Evolutionary conservation across 2,329 filamentous ascomycete species (phyloP), one percentile per base, ranked within the genome.

Genomic region (Ophiosphaerella narmari): DNA sequence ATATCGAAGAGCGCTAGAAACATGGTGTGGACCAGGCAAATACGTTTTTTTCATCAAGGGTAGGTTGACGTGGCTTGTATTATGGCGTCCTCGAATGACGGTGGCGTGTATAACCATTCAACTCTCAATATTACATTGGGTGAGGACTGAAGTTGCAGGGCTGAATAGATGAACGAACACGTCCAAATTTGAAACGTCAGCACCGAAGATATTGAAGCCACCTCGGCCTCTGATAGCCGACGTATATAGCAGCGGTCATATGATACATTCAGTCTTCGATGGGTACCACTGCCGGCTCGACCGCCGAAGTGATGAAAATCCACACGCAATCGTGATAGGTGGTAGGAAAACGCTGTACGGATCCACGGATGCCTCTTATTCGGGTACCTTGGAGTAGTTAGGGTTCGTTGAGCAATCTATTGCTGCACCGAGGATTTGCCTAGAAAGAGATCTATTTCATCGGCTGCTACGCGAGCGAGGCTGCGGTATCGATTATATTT

Each of bases 101-200:
- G 50, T 60, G 51, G 52, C 44, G 48, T 35, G 48, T 56, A 43
- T 13, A 23, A 16, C 31, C 31, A 23, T 33, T 43, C 29, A 31
- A 14, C 18, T 29, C 18, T 43, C 29, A 29, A 18, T 13, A 23
- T 23, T 39, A 31, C 42, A 35, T 50, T 55, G 47, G 51, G 43
- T 46, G 38, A 50, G 43, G 34, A 49, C 48, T 48, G 43, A 55
- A 60, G 46, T 29, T 48, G 34, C 43, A 48, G 52, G 55, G 46
- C 43, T 49, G 32, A 50, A 40, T 53, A 55, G 39, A 62, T 62
- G 54, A 52, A 58, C 31, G 50, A 31, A 43, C 14, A 45, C 33
- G 49, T 65, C 67, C 67, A 68, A 52, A 62, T 64, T 58, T 48
- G 52, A 54, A 54, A 57, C 24, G 45, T 54, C 48, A 53, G 56